A percentile compares a stretch with the other conserved stretches of the same genome.
Evolutionary conservation across 1,284 basidiomycete species (phyloP).

Genomic region (Termitomyces sp.): DNA sequence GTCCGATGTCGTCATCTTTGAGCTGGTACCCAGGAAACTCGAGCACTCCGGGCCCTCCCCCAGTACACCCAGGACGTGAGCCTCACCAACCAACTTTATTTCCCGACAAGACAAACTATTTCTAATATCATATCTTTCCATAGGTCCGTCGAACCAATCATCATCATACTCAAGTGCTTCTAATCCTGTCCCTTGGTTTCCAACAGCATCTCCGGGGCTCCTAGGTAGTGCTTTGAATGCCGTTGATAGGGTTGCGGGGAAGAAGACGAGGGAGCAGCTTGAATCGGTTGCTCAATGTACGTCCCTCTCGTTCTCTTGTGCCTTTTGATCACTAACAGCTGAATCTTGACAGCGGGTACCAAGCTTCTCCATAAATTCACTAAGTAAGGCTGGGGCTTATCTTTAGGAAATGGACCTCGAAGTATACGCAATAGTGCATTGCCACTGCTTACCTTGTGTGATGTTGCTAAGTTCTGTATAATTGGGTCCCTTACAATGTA

Average conservation of each 20-base stretch:
- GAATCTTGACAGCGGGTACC: constrained; percentile 29
- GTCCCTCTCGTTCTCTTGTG: constrained; percentile 19
- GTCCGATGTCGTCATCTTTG: constrained; percentile 8
- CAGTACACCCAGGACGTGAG: constrained; percentile 34
- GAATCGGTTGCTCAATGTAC: constrained; percentile 39
- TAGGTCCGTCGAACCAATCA: constrained; percentile 21
- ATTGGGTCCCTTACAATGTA: not conserved
- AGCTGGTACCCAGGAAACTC: constrained; percentile 19
- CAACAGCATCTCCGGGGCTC: constrained; percentile 24
- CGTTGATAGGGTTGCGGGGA: constrained; percentile 42
- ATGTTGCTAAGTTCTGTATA: not conserved
- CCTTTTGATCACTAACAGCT: constrained; percentile 4
- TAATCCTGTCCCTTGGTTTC: constrained; percentile 22
- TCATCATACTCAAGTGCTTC: constrained; percentile 18
- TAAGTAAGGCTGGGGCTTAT: constrained; percentile 21
- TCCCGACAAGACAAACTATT: constrained; percentile 10
- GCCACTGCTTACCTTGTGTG: not conserved
- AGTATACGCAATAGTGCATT: not conserved
- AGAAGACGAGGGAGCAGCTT: constrained; percentile 37
- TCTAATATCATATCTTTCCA: constrained; percentile 14
- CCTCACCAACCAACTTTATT: constrained; percentile 9
- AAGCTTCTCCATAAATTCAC: constrained; percentile 41
- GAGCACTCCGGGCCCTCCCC: constrained; percentile 20
- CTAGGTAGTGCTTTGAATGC: constrained; percentile 34
- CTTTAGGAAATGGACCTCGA: not conserved